phyloP scores from a whole-genome alignment of 192 early-diverging fungal species.

The Backusella mclennaniae region DNA sequence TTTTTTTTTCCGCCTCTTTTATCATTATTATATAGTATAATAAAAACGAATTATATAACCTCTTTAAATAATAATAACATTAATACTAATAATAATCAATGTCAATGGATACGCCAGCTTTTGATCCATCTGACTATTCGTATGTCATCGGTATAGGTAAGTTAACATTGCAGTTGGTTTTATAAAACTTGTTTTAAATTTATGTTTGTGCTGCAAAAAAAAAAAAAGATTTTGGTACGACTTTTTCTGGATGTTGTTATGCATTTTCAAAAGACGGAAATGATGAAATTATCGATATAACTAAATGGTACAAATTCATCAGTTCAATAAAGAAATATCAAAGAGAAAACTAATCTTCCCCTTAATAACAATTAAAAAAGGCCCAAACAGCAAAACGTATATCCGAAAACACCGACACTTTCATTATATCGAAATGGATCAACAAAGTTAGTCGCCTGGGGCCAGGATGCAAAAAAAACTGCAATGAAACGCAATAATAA shows the following conservation, averaged over 20 bases:
- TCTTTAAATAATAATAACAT: background rate
- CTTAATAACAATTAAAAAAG: background rate
- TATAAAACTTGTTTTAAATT: background rate
- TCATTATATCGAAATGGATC: slow-evolving; percentile 40
- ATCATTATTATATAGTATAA: background rate
- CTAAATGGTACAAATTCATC: slow-evolving; percentile 27
- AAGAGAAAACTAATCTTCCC: background rate
- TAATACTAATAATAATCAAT: background rate
- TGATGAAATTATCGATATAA: slow-evolving; percentile 47
- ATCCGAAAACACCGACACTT: slow-evolving; percentile 39
- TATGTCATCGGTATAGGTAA: slow-evolving; percentile 37
- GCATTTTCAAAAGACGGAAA: slow-evolving; percentile 39
- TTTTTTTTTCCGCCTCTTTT: background rate
- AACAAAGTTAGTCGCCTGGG: slow-evolving; percentile 44
- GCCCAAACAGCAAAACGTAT: slow-evolving; percentile 14
- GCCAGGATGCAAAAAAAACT: slow-evolving; percentile 38
- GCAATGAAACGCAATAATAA: slow-evolving; percentile 41
- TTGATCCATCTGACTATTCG: slow-evolving; percentile 29
- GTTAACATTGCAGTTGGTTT: background rate
- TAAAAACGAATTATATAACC: background rate
- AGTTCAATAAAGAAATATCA: background rate
- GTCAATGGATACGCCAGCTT: slow-evolving; percentile 12
- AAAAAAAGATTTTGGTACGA: slow-evolving; percentile 36
- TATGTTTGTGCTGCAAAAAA: slow-evolving; percentile 5
- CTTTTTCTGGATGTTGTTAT: slow-evolving; percentile 48